These are phyloP conservation scores for Massariosphaeria phaeospora DNA, from an alignment of 495 filamentous ascomycete genomes.

Conservation along the genomic window DNA sequence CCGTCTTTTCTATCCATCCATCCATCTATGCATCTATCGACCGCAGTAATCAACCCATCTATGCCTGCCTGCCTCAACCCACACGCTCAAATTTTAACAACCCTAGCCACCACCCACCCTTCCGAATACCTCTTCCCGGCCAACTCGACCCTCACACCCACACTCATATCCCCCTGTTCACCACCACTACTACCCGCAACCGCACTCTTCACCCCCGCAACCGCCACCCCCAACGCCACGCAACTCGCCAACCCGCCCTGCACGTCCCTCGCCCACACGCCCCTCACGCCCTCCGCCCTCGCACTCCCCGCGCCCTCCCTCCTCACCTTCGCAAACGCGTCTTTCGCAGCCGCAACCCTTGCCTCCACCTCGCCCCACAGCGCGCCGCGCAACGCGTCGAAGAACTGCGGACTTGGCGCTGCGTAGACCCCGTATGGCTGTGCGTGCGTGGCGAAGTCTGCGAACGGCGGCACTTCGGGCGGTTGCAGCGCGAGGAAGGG, in stretches of 20 bases:
- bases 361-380: slow-evolving; percentile 21
- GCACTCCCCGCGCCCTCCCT: slow-evolving; percentile 28
- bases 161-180: neutral
- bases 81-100: slow-evolving; percentile 35
- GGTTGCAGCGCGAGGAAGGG: slow-evolving; percentile 68
- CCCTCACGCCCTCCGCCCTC: slow-evolving; percentile 32
- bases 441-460: slow-evolving; percentile 50
- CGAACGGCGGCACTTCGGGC: slow-evolving; percentile 64
- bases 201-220: slow-evolving; percentile 46
- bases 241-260: slow-evolving; percentile 59
- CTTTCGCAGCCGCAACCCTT: slow-evolving; percentile 32
- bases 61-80: neutral
- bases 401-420: slow-evolving; percentile 26
- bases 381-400: neutral
- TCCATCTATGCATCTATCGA: neutral
- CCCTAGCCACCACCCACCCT: slow-evolving; percentile 73
- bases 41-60: too few relatives aligned
- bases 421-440: slow-evolving; percentile 45
- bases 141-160: slow-evolving; percentile 22
- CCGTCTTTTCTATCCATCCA: neutral
- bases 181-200: slow-evolving; percentile 2
- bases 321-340: slow-evolving; percentile 32
- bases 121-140: slow-evolving; percentile 51
- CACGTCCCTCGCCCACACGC: slow-evolving; percentile 32
- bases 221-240: slow-evolving; percentile 61